Evolutionary conservation across 208 protist genomes (phyloP).

Genomic region (Trypanosoma rangeli): DNA sequence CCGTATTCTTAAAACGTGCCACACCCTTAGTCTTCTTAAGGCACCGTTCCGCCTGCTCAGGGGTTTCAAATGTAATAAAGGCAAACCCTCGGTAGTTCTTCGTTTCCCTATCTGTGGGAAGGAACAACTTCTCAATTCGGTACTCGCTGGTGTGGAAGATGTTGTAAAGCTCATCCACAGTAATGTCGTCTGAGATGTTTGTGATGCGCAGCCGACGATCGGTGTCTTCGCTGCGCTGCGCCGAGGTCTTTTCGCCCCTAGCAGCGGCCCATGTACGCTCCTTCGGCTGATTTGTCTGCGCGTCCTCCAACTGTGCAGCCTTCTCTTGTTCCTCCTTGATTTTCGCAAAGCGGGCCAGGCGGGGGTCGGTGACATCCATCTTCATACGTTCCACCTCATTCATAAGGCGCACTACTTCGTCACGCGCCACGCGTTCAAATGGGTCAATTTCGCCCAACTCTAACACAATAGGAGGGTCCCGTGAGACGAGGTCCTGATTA

Average conservation of each 20-base stretch:
- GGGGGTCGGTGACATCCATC: constrained; percentile 62
- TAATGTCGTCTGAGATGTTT: constrained; percentile 85
- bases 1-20: constrained; percentile 79
- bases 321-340: constrained; percentile 43
- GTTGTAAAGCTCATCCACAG: constrained; percentile 65
- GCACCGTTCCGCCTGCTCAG: constrained; percentile 29
- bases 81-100: constrained; percentile 72
- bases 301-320: constrained; percentile 16
- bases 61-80: constrained; percentile 66
- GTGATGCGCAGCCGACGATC: constrained; percentile 65
- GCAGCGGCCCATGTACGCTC: constrained; percentile 52
- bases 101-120: constrained; percentile 58
- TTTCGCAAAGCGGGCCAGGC: constrained; percentile 40
- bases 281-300: constrained; percentile 22
- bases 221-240: constrained; percentile 36
- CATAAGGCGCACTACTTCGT: constrained; percentile 75
- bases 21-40: constrained; percentile 30
- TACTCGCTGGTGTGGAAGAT: constrained; percentile 70
- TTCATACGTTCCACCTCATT: constrained; percentile 51
- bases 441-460: constrained; percentile 80
- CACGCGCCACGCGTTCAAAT: constrained; percentile 67
- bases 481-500: constrained; percentile 45
- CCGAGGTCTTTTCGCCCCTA: constrained; percentile 30
- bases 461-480: constrained; percentile 68
- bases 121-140: constrained; percentile 54